Percentiles rank a stretch among this genome's conserved stretches.
Evolutionary conservation across 306 rosid species (phyloP).

Genomic region (Datisca glomerata): DNA sequence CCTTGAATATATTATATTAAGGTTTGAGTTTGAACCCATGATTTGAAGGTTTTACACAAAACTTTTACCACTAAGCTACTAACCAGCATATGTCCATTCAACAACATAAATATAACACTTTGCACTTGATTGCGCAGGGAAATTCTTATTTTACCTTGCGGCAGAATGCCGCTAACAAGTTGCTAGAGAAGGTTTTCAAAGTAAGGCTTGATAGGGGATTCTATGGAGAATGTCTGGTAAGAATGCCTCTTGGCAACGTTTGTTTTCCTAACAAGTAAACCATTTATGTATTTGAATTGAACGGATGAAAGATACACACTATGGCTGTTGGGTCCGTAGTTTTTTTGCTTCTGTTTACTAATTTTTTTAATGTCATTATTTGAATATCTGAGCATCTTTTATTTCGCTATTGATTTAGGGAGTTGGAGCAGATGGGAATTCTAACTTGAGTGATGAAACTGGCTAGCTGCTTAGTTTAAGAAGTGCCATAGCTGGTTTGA

Average conservation of each 20-base stretch:
- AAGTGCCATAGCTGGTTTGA: slow-evolving; percentile 68
- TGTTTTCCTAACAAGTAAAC: not conserved
- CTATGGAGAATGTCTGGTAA: slow-evolving; percentile 92
- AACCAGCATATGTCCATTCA: too few relatives aligned
- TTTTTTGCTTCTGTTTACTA: too few relatives aligned
- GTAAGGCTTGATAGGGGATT: slow-evolving; percentile 73
- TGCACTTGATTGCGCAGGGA: slow-evolving; percentile 47
- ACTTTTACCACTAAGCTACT: too few relatives aligned
- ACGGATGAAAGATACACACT: not conserved
- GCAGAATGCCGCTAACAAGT: slow-evolving; percentile 44
- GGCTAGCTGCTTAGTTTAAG: slow-evolving; percentile 64
- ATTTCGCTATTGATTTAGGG: slow-evolving; percentile 36
- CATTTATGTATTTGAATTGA: not conserved
- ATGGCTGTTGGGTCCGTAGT: too few relatives aligned
- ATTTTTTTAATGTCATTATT: too few relatives aligned
- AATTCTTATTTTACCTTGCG: slow-evolving; percentile 30
- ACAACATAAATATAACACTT: too few relatives aligned
- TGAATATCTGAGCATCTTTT: slow-evolving; percentile 4
- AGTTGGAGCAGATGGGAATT: slow-evolving; percentile 60
- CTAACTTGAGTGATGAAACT: slow-evolving; percentile 64
- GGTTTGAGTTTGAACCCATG: too few relatives aligned
- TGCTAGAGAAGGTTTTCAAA: slow-evolving; percentile 49
- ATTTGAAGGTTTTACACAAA: too few relatives aligned
- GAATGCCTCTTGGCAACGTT: not conserved
- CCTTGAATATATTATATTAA: too few relatives aligned